Percentiles rank a stretch among this genome's conserved stretches.
Conservation (phyloP, 2,329 filamentous ascomycete species). For the Biscogniauxia marginata region DNA sequence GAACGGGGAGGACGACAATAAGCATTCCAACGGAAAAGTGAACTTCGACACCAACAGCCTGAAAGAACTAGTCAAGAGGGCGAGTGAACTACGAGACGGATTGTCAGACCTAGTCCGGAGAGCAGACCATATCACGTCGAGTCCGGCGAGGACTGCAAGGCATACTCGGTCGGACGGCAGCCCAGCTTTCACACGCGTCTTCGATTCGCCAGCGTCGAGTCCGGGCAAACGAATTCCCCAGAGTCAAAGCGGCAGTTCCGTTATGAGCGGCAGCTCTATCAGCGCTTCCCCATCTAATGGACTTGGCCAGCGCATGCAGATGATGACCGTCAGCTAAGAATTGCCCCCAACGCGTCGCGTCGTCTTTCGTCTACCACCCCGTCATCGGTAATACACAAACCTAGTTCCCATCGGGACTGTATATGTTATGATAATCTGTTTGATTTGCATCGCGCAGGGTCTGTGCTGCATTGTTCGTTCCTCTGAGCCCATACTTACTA, state of each 20-base stretch:
- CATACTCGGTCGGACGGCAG: slow-evolving; percentile 54
- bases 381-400: not conserved
- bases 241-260: slow-evolving; percentile 54
- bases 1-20: slow-evolving; percentile 30
- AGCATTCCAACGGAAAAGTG: slow-evolving; percentile 49
- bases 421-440: slow-evolving; percentile 35
- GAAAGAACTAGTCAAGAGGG: slow-evolving; percentile 63
- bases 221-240: slow-evolving; percentile 51
- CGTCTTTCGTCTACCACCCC: not conserved
- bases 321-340: slow-evolving; percentile 61
- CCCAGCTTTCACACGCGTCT: slow-evolving; percentile 66
- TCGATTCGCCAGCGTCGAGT: slow-evolving; percentile 59
- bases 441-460: slow-evolving; percentile 41
- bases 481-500: slow-evolving; percentile 9
- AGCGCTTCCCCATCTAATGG: slow-evolving; percentile 52
- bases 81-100: slow-evolving; percentile 56
- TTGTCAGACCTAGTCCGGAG: slow-evolving; percentile 60
- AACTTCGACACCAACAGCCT: slow-evolving; percentile 69
- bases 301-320: slow-evolving; percentile 55
- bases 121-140: slow-evolving; percentile 57
- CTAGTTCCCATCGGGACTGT: slow-evolving; percentile 19
- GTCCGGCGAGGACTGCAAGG: slow-evolving; percentile 51
- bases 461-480: slow-evolving; percentile 23
- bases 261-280: slow-evolving; percentile 48
- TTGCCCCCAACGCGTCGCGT: not conserved